phyloP scores from a whole-genome alignment of 345 rosid genomes.

The Rhizophora apiculata region DNA sequence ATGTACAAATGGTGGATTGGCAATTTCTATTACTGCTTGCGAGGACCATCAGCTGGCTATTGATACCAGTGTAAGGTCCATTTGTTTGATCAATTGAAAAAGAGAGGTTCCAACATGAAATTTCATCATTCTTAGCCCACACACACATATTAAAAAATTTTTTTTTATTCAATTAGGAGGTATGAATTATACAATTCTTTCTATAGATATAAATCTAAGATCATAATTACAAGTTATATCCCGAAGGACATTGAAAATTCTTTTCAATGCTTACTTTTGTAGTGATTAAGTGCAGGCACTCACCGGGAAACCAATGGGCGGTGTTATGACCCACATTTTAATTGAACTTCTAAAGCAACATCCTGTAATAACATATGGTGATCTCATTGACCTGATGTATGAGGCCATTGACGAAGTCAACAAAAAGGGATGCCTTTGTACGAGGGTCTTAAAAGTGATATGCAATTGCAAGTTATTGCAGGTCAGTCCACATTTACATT shows the following conservation, averaged over 20 bases:
- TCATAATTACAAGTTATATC: too few relatives aligned
- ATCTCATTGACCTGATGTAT: conserved; percentile 15
- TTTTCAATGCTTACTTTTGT: neutral
- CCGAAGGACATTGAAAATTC: too few relatives aligned
- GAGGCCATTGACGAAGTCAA: conserved; percentile 6
- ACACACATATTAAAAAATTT: neutral
- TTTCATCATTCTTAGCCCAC: too few relatives aligned
- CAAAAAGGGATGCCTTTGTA: conserved; percentile 3
- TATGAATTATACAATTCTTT: too few relatives aligned
- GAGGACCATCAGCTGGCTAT: conserved; percentile 18
- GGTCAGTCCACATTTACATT: conserved; percentile 1
- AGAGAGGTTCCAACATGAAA: neutral
- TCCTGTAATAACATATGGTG: conserved; percentile 8
- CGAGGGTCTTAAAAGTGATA: neutral
- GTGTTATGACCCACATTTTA: conserved; percentile 19
- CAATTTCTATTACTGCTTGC: conserved; percentile 24
- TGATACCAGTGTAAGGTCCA: conserved; percentile 13
- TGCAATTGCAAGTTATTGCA: conserved; percentile 8
- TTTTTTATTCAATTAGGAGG: neutral
- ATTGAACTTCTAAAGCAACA: conserved; percentile 7
- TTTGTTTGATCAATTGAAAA: neutral
- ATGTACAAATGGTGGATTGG: conserved; percentile 25
- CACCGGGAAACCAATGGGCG: conserved; percentile 12
- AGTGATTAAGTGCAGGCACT: conserved; percentile 9
- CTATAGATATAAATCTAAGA: too few relatives aligned